Base-by-base conservation (phyloP, 2,329 filamentous ascomycete genomes). In the Trichoderma brevicompactum region DNA sequence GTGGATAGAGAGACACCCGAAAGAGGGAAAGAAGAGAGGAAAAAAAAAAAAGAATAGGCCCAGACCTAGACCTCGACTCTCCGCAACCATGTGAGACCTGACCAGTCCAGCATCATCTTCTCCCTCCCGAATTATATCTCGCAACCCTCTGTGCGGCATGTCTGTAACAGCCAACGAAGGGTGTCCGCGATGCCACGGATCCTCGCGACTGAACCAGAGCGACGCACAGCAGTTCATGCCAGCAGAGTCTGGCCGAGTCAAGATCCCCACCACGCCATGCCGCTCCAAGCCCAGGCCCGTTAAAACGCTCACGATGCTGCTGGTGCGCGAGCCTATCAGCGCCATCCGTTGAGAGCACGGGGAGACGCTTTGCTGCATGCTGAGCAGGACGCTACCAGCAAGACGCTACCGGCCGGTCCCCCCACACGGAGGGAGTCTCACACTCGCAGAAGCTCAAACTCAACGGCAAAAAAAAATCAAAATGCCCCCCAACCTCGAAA, bases 331-430 rank as follows among this genome's bases (percentile, higher is more conserved):
- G 43, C 64, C 64, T 65, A 65, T 65, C 64, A 65, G 64, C 55
- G 48, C n/a, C 56, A 38, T 28, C 23, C 38, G 36, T 62, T 61
- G 64, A 54, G 44, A 50, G 64, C 64, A 65, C 64, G 64, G 64
- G 64, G 64, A 62, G 64, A 36, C 40, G 48, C 58, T 55, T 41
- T 34, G 15, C 55, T 32, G 55, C 55, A 54, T 28, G 23, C 23
- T 28, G 23, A 28, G 23, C 23, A 28, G 23, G 23, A 28, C 23
- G 23, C n/a, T n/a, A 9, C 32, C 32, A 64, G 52, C 36, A 32
- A 36, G 56, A 64, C 64, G 55, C 64, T 60, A 60, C 64, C 49
- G 36, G 32, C 28, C 32, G 23, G 23, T 28, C 40, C 64, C 64
- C 64, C 48, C 64, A 60, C 62, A 43, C 62, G 23, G 19, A 28